Evolutionary conservation across 1,139 yeast species (phyloP), one percentile per base, ranked within the genome.

Genomic region (Suhomyces yuchorum): DNA sequence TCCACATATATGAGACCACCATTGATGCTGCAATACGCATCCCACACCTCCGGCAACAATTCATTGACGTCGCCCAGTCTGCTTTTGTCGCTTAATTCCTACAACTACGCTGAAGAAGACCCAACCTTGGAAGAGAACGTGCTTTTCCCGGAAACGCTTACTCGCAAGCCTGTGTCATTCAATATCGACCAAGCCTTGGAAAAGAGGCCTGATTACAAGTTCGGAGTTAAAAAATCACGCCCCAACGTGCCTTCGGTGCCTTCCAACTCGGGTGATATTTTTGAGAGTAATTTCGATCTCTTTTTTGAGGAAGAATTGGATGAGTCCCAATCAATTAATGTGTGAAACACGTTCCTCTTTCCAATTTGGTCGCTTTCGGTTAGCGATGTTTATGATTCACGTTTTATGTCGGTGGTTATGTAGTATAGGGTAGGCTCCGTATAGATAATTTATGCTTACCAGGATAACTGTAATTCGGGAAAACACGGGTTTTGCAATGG

Each of bases 1-100:
- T 26, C 40, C 6, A 35, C 22, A 45, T 46, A 30, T 28, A 37
- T 48, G 43, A 37, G 36, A 34, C 47, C 38, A 18, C 30, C 37
- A 39, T 19, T 39, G 49, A 37, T 38, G 38, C 46, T 46, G 50
- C 39, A 48, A 14, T 37, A 26, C 42, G 28, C 49, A 6, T 17
- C 41, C 22, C 40, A 40, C 23, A 32, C 46, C 40, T 41, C 53
- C 39, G 42, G 57, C 42, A 46, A 55, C 54, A 56, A 55, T 34
- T 61, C 67, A 35, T 61, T 70, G 49, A 68, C 75, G 1, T 67
- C 73, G 22, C 75, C 75, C 11, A 63, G 70, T 35, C 68, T 73
- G 30, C 60, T 71, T 37, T 61, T 71, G 36, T 63, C 70, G 23
- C 61, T 71, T 46, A 67, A 64, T 47, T 65, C 72, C 28, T 65